Base-by-base conservation (phyloP, 352 stramenopile species). In the Globisporangium splendens region DNA sequence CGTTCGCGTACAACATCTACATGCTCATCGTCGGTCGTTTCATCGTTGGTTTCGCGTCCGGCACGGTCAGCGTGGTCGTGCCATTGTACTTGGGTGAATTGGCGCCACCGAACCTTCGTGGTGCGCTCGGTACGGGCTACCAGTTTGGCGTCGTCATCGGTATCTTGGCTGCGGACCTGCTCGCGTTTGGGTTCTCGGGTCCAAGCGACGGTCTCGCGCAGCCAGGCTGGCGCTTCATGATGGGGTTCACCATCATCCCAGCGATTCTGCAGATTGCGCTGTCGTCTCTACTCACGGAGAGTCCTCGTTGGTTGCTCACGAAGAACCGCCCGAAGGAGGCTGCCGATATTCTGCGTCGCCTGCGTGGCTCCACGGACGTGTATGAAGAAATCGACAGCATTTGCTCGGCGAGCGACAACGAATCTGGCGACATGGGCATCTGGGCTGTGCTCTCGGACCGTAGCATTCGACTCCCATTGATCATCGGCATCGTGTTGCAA, bases 321-420 rank as follows among this genome's bases (percentile, higher is more conserved):
- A 84, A 90, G 68, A 88, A 90, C 61, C 69, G 64, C 8, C 80
- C 78, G 31, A 90, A 90, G 59, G 80, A 90, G 54, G 80, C 80
- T 0, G 80, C 75, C 18, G 78, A 90, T 55, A 87, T 90, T 51
- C 46, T 90, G 54, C 75, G 80, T 21, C 66, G 76, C 17, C 56
- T 90, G 38, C 78, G 80, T 58, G 80, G 78, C n/a, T 81, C 76
- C 3, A 87, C 81, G 24, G 80, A 90, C 63, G 80, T 90, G 44
- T 88, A 90, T 57, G 80, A 90, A 57, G 80, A 90, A 61, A 88
- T 90, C 44, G 80, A 90, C 61, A 88, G 78, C 69, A 90, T 90
- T 64, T 88, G 78, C 63, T 88, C 78, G 44, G 80, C 80, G 51
- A 88, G 78, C 63, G 80, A 88, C 70, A 90, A 90, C 50, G 80